Evolutionary conservation across 164 flowering plant species (phyloP), one percentile per base, ranked within the genome.

Genomic region (Euptelea pleiosperma): DNA sequence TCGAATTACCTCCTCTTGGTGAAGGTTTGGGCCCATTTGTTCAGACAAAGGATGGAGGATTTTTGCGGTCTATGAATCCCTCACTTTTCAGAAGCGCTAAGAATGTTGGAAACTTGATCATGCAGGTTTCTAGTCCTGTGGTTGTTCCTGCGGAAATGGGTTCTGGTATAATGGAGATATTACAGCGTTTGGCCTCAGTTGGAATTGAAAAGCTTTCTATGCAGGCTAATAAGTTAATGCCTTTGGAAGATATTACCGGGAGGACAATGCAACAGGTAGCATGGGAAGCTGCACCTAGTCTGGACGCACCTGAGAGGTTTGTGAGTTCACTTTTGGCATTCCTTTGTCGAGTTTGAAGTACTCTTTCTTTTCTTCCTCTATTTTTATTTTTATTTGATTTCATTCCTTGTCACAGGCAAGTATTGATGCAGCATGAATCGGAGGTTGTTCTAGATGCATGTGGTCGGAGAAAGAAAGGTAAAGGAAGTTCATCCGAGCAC

Each of bases 61-160:
- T 85, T 70, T 45, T 94, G 66, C 81, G 97, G 31, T 88, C 97
- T 14, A 90, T 94, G 96, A 88, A 66, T 67, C 94, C 99, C 34
- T 60, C 78, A 7, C 73, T 78, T 72, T 88, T 93, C 64, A 77
- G 41, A 37, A 75, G 68, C 65, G 76, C 89, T 3, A 88, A 83
- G 68, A 78, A 59, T 50, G 79, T 78, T 40, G 87, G 91, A 36
- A 78, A 67, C 66, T 78, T 93, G 75, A 66, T 90, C 57, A 85
- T 91, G 94, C 97, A 93, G 71, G 97, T 81, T 45, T 91, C 99
- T 6, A 79, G 78, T 61, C 91, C 93, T 14, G 91, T 91, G 65
- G 99, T 94, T 58, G 85, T 94, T 24, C 99, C 96, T 55, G 96
- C 97, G 8, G 92, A 83, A 69, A 88, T 91, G 97, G 96, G 97